Evolutionary conservation across 208 protist species (phyloP), one percentile per base, ranked within the genome.

Genomic region (Leishmania tropica): DNA sequence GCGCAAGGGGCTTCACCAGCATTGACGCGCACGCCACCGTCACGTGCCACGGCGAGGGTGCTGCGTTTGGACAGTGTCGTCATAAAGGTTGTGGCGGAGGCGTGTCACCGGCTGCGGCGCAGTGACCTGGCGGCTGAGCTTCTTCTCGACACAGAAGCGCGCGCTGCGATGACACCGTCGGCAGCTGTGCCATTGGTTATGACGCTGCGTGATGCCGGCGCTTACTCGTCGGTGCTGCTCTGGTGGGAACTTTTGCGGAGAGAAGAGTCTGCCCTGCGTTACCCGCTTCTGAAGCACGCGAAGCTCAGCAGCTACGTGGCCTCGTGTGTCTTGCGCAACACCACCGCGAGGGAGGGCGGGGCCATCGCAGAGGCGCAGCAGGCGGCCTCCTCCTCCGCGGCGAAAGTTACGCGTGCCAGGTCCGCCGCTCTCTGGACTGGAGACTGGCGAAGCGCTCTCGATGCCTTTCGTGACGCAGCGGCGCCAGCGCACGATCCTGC

Each of bases 261-360:
- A 7, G 81, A 60, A 3, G 47, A 78, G 45, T 21, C 40, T 45
- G 65, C 53, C 3, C 40, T 65, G 56, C 76, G 42, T 19, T 87
- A 81, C 37, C 74, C 80, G 17, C 82, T 94, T 47, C 81, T 85
- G 47, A 48, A 40, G 17, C 85, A 94, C 83, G 78, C 91, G 13
- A 90, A 90, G 68, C 84, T 94, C 13, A 87, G 91, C 81, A 94
- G 89, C 82, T 90, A 92, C 74, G 87, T 94, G 64, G 91, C 88
- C 64, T 84, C 84, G 54, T 94, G 88, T 75, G 78, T 89, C 60
- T 79, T 90, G 68, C 71, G 68, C 75, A 65, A 31, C 75, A 78
- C 75, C 37, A 51, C 70, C 70, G 65, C 19, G 35, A 72, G 31
- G 40, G 15, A 24, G 19, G 24, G 65, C 31, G 40, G 37, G 40